These are phyloP conservation scores for Amanita molliuscula DNA, from an alignment of 768 basidiomycete species.

Conservation along the genomic window DNA sequence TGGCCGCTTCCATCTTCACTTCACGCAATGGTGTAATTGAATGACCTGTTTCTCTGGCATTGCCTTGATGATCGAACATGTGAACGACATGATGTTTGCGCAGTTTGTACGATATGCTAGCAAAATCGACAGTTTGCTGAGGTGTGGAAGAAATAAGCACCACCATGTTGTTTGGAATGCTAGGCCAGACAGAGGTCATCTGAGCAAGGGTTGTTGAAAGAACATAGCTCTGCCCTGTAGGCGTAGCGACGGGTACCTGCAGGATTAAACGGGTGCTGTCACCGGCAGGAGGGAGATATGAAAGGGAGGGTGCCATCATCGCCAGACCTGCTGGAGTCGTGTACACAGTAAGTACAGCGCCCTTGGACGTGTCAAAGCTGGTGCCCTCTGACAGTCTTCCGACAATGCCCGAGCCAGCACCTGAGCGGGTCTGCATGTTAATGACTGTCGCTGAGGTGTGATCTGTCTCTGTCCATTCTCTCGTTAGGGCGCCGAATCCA, in stretches of 20 bases:
- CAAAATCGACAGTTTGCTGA: slow-evolving; percentile 72
- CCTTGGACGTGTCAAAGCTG: slow-evolving; percentile 51
- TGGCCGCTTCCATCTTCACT: slow-evolving; percentile 17
- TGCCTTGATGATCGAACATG: slow-evolving; percentile 81
- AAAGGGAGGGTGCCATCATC: slow-evolving; percentile 71
- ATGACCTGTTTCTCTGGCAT: slow-evolving; percentile 67
- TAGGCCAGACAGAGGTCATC: slow-evolving; percentile 45
- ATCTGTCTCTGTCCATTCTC: slow-evolving; percentile 43
- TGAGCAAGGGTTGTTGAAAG: slow-evolving; percentile 72
- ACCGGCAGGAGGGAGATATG: slow-evolving; percentile 56
- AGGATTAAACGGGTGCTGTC: slow-evolving; percentile 62
- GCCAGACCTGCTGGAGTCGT: slow-evolving; percentile 79
- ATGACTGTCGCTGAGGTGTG: slow-evolving; percentile 43
- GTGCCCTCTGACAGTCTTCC: slow-evolving; percentile 76
- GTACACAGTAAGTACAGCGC: slow-evolving; percentile 63
- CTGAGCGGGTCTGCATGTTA: slow-evolving; percentile 71
- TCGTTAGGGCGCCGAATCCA: slow-evolving; percentile 71
- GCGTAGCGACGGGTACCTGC: slow-evolving; percentile 71
- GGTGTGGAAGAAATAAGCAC: slow-evolving; percentile 79
- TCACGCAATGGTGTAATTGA: slow-evolving; percentile 28
- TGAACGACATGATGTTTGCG: slow-evolving; percentile 68
- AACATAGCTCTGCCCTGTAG: slow-evolving; percentile 52
- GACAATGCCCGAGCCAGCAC: slow-evolving; percentile 72
- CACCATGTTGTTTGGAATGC: slow-evolving; percentile 56
- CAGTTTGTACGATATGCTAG: slow-evolving; percentile 65